These are phyloP conservation scores for Sphagnum contortum DNA, from an alignment of 225 moss, liverwort and hornwort genomes.

Conservation along the genomic window DNA sequence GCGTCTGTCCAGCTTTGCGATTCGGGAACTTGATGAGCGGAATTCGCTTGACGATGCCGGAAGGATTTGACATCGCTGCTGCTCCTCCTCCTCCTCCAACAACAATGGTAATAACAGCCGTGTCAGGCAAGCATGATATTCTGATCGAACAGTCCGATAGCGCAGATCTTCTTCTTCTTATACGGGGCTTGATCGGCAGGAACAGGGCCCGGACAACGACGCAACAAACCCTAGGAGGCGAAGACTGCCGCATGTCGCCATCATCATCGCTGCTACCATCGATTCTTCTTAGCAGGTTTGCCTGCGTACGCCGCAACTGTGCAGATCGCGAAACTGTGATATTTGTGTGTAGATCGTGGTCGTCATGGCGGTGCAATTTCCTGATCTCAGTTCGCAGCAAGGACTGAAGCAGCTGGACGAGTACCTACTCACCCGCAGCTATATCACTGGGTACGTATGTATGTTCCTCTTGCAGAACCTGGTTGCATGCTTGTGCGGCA, in stretches of 20 bases:
- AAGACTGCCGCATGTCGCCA: too few relatives aligned
- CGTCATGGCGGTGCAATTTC: constrained; percentile 44
- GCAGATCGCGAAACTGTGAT: too few relatives aligned
- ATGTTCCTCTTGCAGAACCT: not conserved
- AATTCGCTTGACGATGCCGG: constrained; percentile 34
- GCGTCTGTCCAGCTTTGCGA: constrained; percentile 13
- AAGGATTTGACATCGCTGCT: constrained; percentile 31
- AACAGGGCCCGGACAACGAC: too few relatives aligned
- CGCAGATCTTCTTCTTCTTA: too few relatives aligned
- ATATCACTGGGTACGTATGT: constrained; percentile 49
- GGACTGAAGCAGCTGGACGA: constrained; percentile 63
- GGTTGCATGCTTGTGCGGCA: not conserved
- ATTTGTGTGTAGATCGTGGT: not conserved
- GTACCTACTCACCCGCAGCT: constrained; percentile 39
- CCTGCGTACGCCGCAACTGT: too few relatives aligned
- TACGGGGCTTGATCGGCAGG: too few relatives aligned
- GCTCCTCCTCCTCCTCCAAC: constrained; percentile 2
- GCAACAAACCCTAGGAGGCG: too few relatives aligned
- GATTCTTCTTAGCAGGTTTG: too few relatives aligned
- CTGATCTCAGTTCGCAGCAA: constrained; percentile 32
- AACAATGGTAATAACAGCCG: too few relatives aligned
- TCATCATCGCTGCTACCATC: too few relatives aligned
- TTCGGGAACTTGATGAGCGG: constrained; percentile 43
- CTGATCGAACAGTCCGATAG: too few relatives aligned
- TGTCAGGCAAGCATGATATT: too few relatives aligned